Evolutionary conservation across 441 rosid species (phyloP), one percentile per base, ranked within the genome.

Genomic region (Adansonia grandidieri): DNA sequence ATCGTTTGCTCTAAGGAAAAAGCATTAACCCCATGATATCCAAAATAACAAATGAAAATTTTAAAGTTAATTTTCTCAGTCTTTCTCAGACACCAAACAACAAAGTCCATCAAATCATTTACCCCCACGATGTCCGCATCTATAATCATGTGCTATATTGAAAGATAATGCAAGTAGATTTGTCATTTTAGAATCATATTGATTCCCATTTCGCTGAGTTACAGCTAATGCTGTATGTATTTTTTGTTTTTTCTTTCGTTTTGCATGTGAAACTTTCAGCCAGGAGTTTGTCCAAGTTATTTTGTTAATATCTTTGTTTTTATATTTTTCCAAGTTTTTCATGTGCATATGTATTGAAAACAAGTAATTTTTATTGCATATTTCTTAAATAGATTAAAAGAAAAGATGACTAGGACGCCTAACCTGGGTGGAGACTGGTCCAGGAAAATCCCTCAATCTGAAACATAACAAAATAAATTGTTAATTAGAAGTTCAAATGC

Each of bases 211-310:
- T 68, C 67, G 69, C 40, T 73, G 78, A 78, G 81, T 24, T 76
- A 77, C 86, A 79, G 80, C 80, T 69, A 77, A 78, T 72, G 69
- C 14, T 45, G 57, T 66, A 14, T 63, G 69, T 40, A 7, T 14
- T 74, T 14, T 54, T 56, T 72, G 71, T 75, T 77, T 74, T 76
- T 71, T 32, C 22, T 74, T 74, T 19, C 57, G 71, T 73, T 79
- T 79, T 76, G 60, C 79, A 32, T 65, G 79, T 74, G 54, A 4
- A 81, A 79, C 78, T 63, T 79, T 79, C 32, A 68, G 79, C 22
- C 75, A 70, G 15, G 78, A 65, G 50, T 60, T 75, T 58, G 37
- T 63, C 75, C 4, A 71, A 24, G 61, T 53, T 71, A 32, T 28
- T 51, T 71, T 53, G 28, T 53, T 51, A 51, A 15, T 71, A 2